Evolutionary conservation across 805 yeast genomes (phyloP), one percentile per base, ranked within the genome.

Genomic region (Cyberlindnera petersonii): DNA sequence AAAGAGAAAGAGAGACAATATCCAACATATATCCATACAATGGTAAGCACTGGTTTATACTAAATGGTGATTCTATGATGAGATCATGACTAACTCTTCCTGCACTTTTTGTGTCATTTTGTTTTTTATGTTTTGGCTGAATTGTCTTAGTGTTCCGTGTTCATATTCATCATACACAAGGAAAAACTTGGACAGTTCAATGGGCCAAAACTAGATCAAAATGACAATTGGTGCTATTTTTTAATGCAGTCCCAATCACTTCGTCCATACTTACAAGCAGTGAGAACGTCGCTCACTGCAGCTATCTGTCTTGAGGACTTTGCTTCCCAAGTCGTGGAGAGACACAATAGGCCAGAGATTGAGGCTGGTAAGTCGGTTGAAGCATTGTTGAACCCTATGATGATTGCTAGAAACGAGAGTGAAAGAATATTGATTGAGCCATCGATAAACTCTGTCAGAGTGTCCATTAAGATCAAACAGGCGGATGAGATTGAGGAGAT

Each of bases 401-500:
- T 80, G 47, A 81, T 93, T 48, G 82, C 96, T 1, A 78, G 98
- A 64, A 93, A 93, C 59, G 97, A 91, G 59, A 82, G 86, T 57
- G 98, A 93, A 63, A 77, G 79, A 58, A 94, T 93, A 18, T 66
- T 93, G 48, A 93, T 93, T 52, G 98, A 93, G 61, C 88, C 97
- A 10, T 82, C 95, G 47, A 82, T 93, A 58, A 93, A 93, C 65
- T 85, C 96, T 1, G 86, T 89, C 27, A 75, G 98, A 58, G 82
- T 93, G 19, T 83, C 93, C 29, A 83, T 93, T 53, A 85, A 83
- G 60, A 91, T 93, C 63, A 93, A 93, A 64, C 98, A 93, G 65
- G 95, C 96, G 10, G 98, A 93, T 63, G 98, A 93, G 61, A 89
- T 93, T 59, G 98, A 93, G 66, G 84, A 79, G 54, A 88, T 93